phyloP scores from a whole-genome alignment of 2,329 filamentous ascomycete genomes.

The Dryadomyces quercivorus region DNA sequence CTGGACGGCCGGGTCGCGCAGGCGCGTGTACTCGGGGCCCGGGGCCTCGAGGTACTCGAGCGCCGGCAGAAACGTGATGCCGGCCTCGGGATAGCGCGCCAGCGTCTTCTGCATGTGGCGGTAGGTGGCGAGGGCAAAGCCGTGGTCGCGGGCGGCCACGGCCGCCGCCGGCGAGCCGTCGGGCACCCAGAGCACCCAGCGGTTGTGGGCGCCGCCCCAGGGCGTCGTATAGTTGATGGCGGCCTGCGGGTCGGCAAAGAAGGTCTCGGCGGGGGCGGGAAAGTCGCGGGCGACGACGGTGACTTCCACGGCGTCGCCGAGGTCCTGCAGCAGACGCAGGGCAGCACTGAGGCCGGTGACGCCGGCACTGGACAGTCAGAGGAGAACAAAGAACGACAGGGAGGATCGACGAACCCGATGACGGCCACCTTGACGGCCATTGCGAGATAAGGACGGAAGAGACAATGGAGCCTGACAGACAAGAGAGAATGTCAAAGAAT shows the following conservation, averaged over 20 bases:
- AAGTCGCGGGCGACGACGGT: constrained; percentile 34
- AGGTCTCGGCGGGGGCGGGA: constrained; percentile 31
- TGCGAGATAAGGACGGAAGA: background rate
- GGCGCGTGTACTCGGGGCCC: constrained; percentile 22
- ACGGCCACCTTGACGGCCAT: constrained; percentile 1
- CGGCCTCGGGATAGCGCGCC: constrained; percentile 22
- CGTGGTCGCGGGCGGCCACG: constrained; percentile 26
- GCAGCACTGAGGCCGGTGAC: constrained; percentile 39
- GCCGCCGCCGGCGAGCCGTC: constrained; percentile 14
- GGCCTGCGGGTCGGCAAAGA: constrained; percentile 21
- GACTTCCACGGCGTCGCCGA: constrained; percentile 20
- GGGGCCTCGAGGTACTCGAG: constrained; percentile 41
- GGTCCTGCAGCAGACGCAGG: constrained; percentile 27
- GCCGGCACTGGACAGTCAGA: constrained; percentile 30
- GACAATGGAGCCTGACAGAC: too few species aligned
- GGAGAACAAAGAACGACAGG: background rate
- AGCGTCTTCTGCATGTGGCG: constrained; percentile 25
- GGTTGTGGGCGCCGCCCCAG: constrained; percentile 45
- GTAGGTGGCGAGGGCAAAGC: constrained; percentile 29
- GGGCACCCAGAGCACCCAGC: constrained; percentile 30
- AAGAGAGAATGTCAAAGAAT: too few species aligned
- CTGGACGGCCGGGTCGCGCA: constrained; percentile 17
- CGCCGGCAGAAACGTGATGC: constrained; percentile 35
- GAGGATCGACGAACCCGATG: background rate
- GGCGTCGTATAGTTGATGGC: constrained; percentile 43